Conservation (phyloP, 1,139 yeast genomes). For the Chernovozyma sophiae-reginae region DNA sequence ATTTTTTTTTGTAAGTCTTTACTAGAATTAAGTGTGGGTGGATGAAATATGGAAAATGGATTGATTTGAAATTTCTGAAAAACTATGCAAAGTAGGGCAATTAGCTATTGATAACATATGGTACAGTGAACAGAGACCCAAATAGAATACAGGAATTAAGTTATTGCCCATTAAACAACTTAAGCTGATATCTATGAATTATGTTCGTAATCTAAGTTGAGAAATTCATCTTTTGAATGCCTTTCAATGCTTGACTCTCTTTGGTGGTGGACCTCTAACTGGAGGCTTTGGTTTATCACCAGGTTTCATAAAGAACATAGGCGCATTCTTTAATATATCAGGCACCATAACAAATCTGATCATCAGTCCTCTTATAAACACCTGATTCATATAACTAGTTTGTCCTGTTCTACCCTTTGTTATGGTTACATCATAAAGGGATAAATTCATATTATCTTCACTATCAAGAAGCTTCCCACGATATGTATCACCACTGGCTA, state of each 20-base stretch:
- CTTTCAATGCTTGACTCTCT: conserved; percentile 13
- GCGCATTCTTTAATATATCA: conserved; percentile 82
- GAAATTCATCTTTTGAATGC: no score
- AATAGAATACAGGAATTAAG: no score
- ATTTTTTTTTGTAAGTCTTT: not conserved
- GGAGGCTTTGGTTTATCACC: conserved; percentile 68
- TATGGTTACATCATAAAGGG: conserved; percentile 75
- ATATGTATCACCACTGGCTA: conserved; percentile 81
- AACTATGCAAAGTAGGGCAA: no score
- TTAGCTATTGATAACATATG: no score
- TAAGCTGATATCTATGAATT: no score
- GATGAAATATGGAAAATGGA: not conserved
- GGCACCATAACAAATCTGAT: conserved; percentile 83
- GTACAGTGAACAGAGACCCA: no score
- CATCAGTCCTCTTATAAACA: conserved; percentile 89
- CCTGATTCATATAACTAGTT: conserved; percentile 76
- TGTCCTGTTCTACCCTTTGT: conserved; percentile 67
- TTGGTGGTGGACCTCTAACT: conserved; percentile 56
- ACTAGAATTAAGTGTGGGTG: not conserved
- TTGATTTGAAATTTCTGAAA: no score
- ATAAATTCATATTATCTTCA: conserved; percentile 93
- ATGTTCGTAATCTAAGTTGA: no score
- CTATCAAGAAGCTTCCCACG: conserved; percentile 81
- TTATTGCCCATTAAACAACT: no score
- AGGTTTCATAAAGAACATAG: conserved; percentile 69